Conservation (phyloP, 2,329 filamentous ascomycete genomes). For the Didymella segeticola region DNA sequence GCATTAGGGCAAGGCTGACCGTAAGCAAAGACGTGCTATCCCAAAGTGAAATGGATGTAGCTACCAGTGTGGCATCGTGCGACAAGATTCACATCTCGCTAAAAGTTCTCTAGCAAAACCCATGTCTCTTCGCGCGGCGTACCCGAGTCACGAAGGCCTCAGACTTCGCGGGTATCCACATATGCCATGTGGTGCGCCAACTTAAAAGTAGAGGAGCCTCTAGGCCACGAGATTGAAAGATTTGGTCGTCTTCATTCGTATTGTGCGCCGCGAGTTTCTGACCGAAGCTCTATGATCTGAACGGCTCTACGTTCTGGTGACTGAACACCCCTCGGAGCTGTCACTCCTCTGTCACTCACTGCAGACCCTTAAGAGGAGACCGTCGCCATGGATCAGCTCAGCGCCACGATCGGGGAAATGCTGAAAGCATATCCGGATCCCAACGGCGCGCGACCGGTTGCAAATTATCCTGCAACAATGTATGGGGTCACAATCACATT, state of each 20-base stretch:
- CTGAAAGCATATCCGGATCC: constrained; percentile 31
- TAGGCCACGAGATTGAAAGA: constrained; percentile 6
- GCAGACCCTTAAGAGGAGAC: not conserved
- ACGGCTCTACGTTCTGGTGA: constrained; percentile 1
- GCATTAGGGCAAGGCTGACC: not conserved
- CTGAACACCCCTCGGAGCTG: not conserved
- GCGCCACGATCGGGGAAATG: constrained; percentile 24
- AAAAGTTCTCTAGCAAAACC: not conserved
- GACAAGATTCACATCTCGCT: not conserved
- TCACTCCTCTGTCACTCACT: constrained; percentile 1
- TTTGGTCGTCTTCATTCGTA: constrained; percentile 5
- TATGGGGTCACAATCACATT: constrained; percentile 39
- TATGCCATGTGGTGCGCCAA: constrained; percentile 11
- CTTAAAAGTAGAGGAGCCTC: constrained; percentile 7
- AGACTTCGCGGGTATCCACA: constrained; percentile 8
- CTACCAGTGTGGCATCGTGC: not conserved
- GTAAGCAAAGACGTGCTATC: not conserved
- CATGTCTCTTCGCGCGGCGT: constrained; percentile 1
- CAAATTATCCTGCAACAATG: constrained; percentile 30
- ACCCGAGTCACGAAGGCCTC: constrained; percentile 10
- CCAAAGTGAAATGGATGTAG: not conserved
- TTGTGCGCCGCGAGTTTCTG: constrained; percentile 1
- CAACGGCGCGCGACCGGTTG: constrained; percentile 28
- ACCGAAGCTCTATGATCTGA: not conserved
- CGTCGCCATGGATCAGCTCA: constrained; percentile 21